phyloP scores from a whole-genome alignment of 2,329 filamentous ascomycete genomes.

The Periconia sp. region DNA sequence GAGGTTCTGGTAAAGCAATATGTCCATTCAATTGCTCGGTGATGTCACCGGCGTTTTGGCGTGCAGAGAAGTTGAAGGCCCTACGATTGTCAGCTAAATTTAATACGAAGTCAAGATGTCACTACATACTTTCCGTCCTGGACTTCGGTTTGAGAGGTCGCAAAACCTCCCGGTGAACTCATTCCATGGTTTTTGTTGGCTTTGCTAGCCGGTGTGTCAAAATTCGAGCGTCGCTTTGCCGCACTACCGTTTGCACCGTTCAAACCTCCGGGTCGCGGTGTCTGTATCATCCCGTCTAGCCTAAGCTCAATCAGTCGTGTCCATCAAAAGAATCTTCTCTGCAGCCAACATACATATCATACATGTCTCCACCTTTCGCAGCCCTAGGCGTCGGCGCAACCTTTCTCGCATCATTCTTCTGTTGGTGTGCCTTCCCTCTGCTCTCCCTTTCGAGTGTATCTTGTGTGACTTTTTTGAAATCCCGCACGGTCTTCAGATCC shows the following conservation, averaged over 20 bases:
- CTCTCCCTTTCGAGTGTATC: constrained; percentile 79
- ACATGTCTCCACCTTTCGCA: constrained; percentile 65
- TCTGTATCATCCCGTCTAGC: constrained; percentile 51
- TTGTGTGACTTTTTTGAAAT: constrained; percentile 84
- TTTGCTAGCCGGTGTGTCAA: constrained; percentile 51
- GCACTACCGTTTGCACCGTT: constrained; percentile 47
- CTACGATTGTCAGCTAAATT: constrained; percentile 38
- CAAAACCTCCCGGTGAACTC: constrained; percentile 53
- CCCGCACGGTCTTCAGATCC: constrained; percentile 69
- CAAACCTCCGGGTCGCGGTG: constrained; percentile 42
- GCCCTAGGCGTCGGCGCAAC: constrained; percentile 61
- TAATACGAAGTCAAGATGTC: not conserved
- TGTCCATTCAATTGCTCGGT: constrained; percentile 82
- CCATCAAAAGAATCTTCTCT: not conserved
- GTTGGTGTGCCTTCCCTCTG: constrained; percentile 66
- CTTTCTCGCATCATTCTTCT: constrained; percentile 63
- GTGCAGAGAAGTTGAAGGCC: constrained; percentile 70
- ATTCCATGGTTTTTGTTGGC: constrained; percentile 44
- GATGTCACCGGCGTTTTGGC: constrained; percentile 77
- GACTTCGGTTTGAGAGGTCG: constrained; percentile 36
- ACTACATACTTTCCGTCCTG: constrained; percentile 44
- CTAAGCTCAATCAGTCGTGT: constrained; percentile 29
- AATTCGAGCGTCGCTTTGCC: constrained; percentile 57
- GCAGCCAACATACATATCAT: constrained; percentile 67
- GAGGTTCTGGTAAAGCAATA: constrained; percentile 66